These are phyloP conservation scores for Trichoderma gamsii DNA, from an alignment of 495 filamentous ascomycete species.

Conservation along the genomic window DNA sequence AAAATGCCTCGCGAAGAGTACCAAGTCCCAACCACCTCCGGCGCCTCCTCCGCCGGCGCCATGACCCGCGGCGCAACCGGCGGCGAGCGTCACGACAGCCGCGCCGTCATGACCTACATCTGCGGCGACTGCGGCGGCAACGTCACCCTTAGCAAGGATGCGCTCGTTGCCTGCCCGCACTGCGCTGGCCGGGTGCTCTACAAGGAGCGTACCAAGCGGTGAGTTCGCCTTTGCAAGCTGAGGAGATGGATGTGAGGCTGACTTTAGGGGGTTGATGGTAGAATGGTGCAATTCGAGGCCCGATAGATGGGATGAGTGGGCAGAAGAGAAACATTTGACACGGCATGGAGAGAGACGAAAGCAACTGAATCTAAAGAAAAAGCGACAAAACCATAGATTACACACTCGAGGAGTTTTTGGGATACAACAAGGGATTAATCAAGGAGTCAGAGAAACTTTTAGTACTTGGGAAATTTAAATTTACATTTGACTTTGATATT, in stretches of 20 bases:
- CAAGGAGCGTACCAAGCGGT: conserved; percentile 98
- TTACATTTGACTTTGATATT: neutral
- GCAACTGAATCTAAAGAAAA: neutral
- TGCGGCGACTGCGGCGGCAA: conserved; percentile 90
- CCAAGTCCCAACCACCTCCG: conserved; percentile 45
- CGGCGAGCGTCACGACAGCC: conserved; percentile 19
- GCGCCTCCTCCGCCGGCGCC: conserved; percentile 22
- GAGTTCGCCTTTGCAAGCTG: conserved; percentile 27
- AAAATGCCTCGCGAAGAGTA: conserved; percentile 58
- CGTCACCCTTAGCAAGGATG: conserved; percentile 73
- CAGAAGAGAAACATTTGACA: conserved; percentile 10
- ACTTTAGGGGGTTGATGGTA: conserved; percentile 18
- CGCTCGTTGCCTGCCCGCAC: conserved; percentile 89
- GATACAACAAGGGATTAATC: neutral
- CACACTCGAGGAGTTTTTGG: neutral
- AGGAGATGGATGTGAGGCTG: neutral
- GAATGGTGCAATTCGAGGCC: conserved; percentile 98
- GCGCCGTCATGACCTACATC: conserved; percentile 64
- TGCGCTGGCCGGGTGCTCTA: conserved; percentile 95
- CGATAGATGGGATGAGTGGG: conserved; percentile 43
- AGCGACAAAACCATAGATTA: conserved; percentile 7
- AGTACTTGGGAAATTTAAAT: neutral
- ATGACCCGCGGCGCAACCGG: conserved; percentile 20
- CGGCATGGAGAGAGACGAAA: neutral
- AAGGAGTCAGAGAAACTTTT: neutral